Conservation (phyloP, 495 filamentous ascomycete genomes). For the Sporormia fimetaria region DNA sequence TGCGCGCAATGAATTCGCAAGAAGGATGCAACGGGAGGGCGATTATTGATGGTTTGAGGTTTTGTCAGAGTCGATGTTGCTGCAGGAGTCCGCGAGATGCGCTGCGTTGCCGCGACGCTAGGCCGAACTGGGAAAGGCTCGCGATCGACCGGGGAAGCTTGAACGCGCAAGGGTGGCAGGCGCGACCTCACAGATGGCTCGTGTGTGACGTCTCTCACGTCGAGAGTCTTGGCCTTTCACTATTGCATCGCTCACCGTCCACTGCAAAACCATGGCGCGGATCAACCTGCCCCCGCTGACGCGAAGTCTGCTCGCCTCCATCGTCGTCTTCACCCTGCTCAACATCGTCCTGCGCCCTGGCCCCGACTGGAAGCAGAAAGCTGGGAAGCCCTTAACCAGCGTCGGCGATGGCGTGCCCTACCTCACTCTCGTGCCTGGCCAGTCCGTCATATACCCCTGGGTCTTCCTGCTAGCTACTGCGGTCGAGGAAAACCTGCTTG, state of each 20-base stretch:
- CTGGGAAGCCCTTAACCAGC: constrained; percentile 25
- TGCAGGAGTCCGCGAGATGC: constrained; percentile 1
- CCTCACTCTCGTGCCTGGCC: constrained; percentile 72
- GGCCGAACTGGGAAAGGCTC: not conserved
- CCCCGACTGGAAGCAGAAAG: constrained; percentile 37
- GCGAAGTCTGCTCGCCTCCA: constrained; percentile 60
- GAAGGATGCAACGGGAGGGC: not conserved
- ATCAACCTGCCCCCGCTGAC: constrained; percentile 90
- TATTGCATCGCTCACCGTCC: too few species aligned
- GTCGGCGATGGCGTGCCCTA: constrained; percentile 59
- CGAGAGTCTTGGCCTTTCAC: too few species aligned
- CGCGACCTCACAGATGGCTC: not conserved
- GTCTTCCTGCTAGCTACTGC: constrained; percentile 76
- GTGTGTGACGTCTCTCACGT: not conserved
- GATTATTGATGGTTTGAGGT: not conserved
- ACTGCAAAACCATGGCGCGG: constrained; percentile 52
- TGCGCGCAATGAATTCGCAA: not conserved
- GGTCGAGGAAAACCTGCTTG: constrained; percentile 88
- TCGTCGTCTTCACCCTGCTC: constrained; percentile 66
- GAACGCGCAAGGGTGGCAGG: not conserved
- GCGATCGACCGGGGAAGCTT: too few species aligned
- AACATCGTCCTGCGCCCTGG: constrained; percentile 58
- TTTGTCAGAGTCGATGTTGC: too few species aligned
- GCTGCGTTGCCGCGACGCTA: constrained; percentile 1
- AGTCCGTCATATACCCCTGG: constrained; percentile 83